phyloP scores from a whole-genome alignment of 2,329 filamentous ascomycete species.

The Exophiala phaeomuriformis region DNA sequence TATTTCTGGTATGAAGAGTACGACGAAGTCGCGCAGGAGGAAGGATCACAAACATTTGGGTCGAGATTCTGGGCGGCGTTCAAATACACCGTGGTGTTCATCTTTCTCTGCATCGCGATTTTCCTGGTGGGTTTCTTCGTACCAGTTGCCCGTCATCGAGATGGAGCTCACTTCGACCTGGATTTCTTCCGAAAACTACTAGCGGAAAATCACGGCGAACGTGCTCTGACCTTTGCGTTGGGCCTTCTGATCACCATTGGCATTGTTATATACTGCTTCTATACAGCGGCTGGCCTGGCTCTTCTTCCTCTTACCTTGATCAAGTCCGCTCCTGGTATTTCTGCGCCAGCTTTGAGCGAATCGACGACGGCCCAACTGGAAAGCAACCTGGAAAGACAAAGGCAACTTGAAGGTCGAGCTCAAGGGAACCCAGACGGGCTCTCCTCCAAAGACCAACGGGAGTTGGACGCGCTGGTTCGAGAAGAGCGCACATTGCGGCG shows the following conservation, averaged over 20 bases:
- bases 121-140: constrained; percentile 94
- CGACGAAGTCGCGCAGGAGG: constrained; percentile 78
- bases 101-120: constrained; percentile 64
- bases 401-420: constrained; percentile 81
- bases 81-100: constrained; percentile 84
- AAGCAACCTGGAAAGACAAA: constrained; percentile 81
- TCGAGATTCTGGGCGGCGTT: constrained; percentile 72
- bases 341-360: constrained; percentile 68
- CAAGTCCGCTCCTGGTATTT: constrained; percentile 81
- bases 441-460: constrained; percentile 76
- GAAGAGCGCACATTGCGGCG: constrained; percentile 90
- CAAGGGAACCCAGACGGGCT: constrained; percentile 66
- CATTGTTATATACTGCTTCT: constrained; percentile 76
- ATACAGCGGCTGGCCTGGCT: constrained; percentile 82
- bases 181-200: constrained; percentile 87
- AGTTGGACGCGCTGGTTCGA: constrained; percentile 76
- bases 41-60: constrained; percentile 63
- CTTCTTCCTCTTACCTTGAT: constrained; percentile 84
- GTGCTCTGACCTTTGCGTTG: constrained; percentile 80
- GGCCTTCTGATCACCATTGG: constrained; percentile 84
- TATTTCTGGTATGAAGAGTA: constrained; percentile 99
- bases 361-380: constrained; percentile 74
- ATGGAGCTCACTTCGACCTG: constrained; percentile 64
- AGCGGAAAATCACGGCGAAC: constrained; percentile 76
- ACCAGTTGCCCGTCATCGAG: constrained; percentile 63